Percentiles rank a stretch among this genome's conserved stretches.
phyloP scores from a whole-genome alignment of 768 basidiomycete genomes.

The Melanogaster broomeanus region DNA sequence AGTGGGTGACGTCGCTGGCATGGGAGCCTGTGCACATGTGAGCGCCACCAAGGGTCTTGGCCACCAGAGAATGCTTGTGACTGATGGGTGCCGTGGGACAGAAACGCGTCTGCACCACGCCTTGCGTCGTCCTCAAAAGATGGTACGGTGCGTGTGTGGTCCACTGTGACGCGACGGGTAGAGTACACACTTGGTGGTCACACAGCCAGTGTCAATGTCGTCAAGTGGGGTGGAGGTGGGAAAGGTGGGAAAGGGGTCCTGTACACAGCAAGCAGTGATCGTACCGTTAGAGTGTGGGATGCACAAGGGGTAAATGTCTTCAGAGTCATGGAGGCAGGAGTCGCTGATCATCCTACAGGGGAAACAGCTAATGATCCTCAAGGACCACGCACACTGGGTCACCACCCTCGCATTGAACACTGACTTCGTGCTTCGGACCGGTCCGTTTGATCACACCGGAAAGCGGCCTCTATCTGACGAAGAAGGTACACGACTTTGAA shows the following conservation, averaged over 20 bases:
- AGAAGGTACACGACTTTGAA: slow-evolving; percentile 60
- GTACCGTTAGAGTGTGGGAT: slow-evolving; percentile 95
- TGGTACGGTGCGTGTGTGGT: slow-evolving; percentile 95
- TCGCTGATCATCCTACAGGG: slow-evolving; percentile 52
- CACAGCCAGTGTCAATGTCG: slow-evolving; percentile 91
- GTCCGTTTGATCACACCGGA: slow-evolving; percentile 88
- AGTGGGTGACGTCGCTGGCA: slow-evolving; percentile 93
- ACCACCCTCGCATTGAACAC: slow-evolving; percentile 95
- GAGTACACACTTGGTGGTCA: slow-evolving; percentile 93
- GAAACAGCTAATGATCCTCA: slow-evolving; percentile 77
- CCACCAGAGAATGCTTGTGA: slow-evolving; percentile 2
- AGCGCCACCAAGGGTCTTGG: slow-evolving; percentile 25
- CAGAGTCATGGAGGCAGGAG: neutral
- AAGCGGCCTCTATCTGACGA: slow-evolving; percentile 79
- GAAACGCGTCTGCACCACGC: slow-evolving; percentile 77
- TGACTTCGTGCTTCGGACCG: slow-evolving; percentile 92
- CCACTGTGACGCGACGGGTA: slow-evolving; percentile 62
- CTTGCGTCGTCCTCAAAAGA: slow-evolving; percentile 97
- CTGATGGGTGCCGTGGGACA: slow-evolving; percentile 29
- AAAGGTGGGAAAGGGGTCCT: slow-evolving; percentile 65
- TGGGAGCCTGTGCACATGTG: slow-evolving; percentile 97
- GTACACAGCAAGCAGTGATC: slow-evolving; percentile 94
- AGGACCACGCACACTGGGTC: slow-evolving; percentile 99
- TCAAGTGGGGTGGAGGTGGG: slow-evolving; percentile 93
- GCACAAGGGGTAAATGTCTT: slow-evolving; percentile 61